Conservation (phyloP, 805 yeast species). For the Blastobotrys terrestris region DNA sequence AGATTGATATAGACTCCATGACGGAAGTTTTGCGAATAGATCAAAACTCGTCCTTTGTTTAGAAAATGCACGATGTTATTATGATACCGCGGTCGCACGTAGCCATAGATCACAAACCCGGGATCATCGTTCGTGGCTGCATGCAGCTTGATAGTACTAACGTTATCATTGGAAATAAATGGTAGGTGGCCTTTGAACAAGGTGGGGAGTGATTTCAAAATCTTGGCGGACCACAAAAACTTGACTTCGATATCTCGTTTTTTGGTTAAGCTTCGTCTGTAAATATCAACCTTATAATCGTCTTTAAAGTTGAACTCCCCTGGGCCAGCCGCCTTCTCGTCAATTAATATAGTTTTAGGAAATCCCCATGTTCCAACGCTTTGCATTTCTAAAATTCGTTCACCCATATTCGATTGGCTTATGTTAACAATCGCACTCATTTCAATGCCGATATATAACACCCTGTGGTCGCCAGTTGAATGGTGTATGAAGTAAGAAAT, state of each 20-base stretch:
- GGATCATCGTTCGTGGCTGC: not conserved
- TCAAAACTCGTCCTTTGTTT: not conserved
- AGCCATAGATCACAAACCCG: not conserved
- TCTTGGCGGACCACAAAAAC: not conserved
- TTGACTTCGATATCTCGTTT: slow-evolving; percentile 1
- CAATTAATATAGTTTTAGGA: not conserved
- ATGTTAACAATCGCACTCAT: not conserved
- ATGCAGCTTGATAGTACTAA: not conserved
- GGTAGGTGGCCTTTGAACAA: not conserved
- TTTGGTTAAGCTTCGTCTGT: not conserved
- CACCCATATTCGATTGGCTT: not conserved
- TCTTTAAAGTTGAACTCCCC: not conserved
- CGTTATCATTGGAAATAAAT: not conserved
- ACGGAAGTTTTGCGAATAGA: not conserved
- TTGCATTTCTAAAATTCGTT: not conserved
- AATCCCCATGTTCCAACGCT: not conserved
- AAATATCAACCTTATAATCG: not conserved
- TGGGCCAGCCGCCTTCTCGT: not conserved
- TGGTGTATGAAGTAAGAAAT: not conserved
- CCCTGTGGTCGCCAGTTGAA: not conserved
- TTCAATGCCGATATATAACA: not conserved
- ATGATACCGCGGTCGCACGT: not conserved
- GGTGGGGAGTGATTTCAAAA: slow-evolving; percentile 18
- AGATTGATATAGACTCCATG: not conserved
- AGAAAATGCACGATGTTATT: not conserved